These are phyloP conservation scores for Diaporthe aspalathi DNA, from an alignment of 2,329 filamentous ascomycete species.

Conservation along the genomic window DNA sequence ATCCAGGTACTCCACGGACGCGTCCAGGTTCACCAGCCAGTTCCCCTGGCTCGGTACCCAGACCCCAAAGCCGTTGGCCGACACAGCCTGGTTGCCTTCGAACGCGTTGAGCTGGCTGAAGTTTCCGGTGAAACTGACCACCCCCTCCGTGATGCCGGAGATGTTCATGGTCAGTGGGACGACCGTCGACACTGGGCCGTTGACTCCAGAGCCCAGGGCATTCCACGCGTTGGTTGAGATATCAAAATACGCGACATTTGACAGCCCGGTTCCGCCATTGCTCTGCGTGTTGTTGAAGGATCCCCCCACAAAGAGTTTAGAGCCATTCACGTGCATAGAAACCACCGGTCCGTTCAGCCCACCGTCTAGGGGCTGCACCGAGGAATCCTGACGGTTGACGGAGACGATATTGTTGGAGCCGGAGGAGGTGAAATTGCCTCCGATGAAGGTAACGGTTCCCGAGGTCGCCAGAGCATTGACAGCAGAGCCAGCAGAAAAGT, in stretches of 20 bases:
- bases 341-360: slow-evolving; percentile 86
- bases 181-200: slow-evolving; percentile 80
- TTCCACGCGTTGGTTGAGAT: slow-evolving; percentile 76
- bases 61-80: slow-evolving; percentile 82
- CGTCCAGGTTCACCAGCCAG: slow-evolving; percentile 85
- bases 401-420: slow-evolving; percentile 81
- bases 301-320: slow-evolving; percentile 83
- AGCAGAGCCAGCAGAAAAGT: slow-evolving; percentile 73
- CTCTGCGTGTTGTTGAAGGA: slow-evolving; percentile 81
- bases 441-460: slow-evolving; percentile 77
- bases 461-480: slow-evolving; percentile 76
- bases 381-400: slow-evolving; percentile 72
- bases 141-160: slow-evolving; percentile 75
- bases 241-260: slow-evolving; percentile 82
- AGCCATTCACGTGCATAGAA: slow-evolving; percentile 74
- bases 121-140: slow-evolving; percentile 82
- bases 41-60: slow-evolving; percentile 89
- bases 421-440: slow-evolving; percentile 82
- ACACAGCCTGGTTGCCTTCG: slow-evolving; percentile 67
- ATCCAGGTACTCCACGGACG: slow-evolving; percentile 72
- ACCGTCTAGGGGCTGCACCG: slow-evolving; percentile 71
- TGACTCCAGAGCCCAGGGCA: slow-evolving; percentile 85
- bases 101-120: slow-evolving; percentile 81
- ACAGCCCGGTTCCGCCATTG: slow-evolving; percentile 71
- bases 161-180: slow-evolving; percentile 85